Percentiles rank a stretch among this genome's conserved stretches.
phyloP scores from a whole-genome alignment of 2,329 filamentous ascomycete genomes.

The Sclerotinia spermophila region DNA sequence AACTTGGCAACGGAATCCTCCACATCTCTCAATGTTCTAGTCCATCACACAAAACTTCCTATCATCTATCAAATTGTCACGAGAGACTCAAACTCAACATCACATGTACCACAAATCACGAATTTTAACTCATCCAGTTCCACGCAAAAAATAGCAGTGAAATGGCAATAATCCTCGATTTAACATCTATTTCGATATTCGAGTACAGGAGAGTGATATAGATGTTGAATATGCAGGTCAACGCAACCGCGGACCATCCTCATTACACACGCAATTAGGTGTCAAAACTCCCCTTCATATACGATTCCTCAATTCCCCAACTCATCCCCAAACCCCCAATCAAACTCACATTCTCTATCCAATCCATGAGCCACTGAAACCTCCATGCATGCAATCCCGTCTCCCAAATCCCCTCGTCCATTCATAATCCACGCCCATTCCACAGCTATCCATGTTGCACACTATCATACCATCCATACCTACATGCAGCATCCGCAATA shows the following conservation, averaged over 20 bases:
- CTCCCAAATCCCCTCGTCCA: neutral
- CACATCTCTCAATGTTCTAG: neutral
- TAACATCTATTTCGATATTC: neutral
- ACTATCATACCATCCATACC: too few relatives aligned
- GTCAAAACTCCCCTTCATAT: neutral
- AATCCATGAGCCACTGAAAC: neutral
- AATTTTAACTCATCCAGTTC: too few relatives aligned
- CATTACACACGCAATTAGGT: neutral
- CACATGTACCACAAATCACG: too few relatives aligned
- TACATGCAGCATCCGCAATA: neutral
- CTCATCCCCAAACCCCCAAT: neutral
- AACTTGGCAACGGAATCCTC: neutral
- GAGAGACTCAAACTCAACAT: neutral
- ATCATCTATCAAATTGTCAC: neutral
- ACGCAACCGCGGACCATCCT: neutral
- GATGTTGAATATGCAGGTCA: too few relatives aligned
- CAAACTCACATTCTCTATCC: neutral
- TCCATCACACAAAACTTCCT: neutral
- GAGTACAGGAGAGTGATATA: too few relatives aligned
- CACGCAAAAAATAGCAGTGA: too few relatives aligned
- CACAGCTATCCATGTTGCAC: neutral
- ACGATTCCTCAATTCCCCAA: fast-evolving
- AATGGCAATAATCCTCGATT: neutral
- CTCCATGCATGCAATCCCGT: neutral
- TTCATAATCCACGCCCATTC: neutral